These are phyloP conservation scores for Colletotrichum somersetense DNA, from an alignment of 2,329 filamentous ascomycete species.

Conservation along the genomic window DNA sequence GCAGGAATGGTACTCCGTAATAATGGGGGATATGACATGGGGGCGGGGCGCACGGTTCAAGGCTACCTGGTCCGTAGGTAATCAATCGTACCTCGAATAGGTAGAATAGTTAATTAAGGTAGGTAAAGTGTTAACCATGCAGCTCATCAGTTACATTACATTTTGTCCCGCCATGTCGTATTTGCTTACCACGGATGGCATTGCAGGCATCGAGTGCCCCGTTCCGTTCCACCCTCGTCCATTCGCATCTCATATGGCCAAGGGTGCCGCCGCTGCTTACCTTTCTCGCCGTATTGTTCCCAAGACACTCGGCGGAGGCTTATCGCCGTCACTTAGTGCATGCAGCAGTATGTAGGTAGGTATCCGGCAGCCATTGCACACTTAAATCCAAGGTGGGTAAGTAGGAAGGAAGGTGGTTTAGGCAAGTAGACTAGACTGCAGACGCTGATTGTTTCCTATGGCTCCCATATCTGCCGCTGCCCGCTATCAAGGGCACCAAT, in stretches of 20 bases:
- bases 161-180: not conserved
- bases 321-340: conserved; percentile 1
- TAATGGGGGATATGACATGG: conserved; percentile 12
- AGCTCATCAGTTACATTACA: not conserved
- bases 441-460: conserved; percentile 7
- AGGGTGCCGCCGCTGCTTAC: not conserved
- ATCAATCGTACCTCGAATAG: too few relatives aligned
- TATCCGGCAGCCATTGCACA: not conserved
- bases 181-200: not conserved
- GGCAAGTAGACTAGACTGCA: not conserved
- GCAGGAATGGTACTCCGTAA: conserved; percentile 19
- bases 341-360: not conserved
- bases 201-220: not conserved
- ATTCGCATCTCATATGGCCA: not conserved
- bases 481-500: conserved; percentile 31
- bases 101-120: too few relatives aligned
- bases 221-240: not conserved
- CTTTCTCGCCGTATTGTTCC: not conserved
- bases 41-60: conserved; percentile 30
- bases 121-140: too few relatives aligned
- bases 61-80: not conserved
- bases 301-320: conserved; percentile 1
- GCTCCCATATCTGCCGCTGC: conserved; percentile 36
- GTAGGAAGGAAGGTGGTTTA: too few relatives aligned
- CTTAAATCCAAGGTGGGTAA: not conserved